Evolutionary conservation across 371 early-diverging fungal genomes (phyloP).

Genomic region (Apophysomyces ossiformis): DNA sequence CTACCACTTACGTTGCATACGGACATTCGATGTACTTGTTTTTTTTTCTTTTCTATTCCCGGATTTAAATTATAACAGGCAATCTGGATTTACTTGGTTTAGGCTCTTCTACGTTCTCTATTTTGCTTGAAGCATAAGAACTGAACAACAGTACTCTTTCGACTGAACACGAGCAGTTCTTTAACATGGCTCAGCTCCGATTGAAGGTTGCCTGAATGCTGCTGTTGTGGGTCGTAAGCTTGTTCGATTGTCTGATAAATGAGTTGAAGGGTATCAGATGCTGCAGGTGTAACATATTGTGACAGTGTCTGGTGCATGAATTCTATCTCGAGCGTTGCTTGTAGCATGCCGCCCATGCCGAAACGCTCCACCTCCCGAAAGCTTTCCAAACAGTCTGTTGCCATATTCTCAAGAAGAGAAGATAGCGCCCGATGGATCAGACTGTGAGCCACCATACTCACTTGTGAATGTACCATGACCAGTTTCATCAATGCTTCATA

Average conservation of each 20-base stretch:
- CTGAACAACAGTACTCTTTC: constrained; percentile 74
- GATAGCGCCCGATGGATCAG: constrained; percentile 80
- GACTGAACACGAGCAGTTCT: constrained; percentile 64
- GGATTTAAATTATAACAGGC: constrained; percentile 1
- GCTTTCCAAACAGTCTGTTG: constrained; percentile 76
- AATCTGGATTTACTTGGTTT: constrained; percentile 6
- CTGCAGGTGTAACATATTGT: constrained; percentile 68
- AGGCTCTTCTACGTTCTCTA: constrained; percentile 44
- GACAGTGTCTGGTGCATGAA: constrained; percentile 81
- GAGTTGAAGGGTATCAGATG: constrained; percentile 64
- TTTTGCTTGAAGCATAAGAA: constrained; percentile 76
- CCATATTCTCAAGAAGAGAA: constrained; percentile 70
- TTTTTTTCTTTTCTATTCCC: constrained; percentile 6
- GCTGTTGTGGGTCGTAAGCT: constrained; percentile 63
- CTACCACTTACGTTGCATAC: constrained; percentile 9
- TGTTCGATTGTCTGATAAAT: constrained; percentile 76
- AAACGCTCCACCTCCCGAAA: constrained; percentile 83
- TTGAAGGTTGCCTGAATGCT: constrained; percentile 56
- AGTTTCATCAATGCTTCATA: constrained; percentile 83
- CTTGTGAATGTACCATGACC: constrained; percentile 92
- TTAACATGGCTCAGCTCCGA: constrained; percentile 68
- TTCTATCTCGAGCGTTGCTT: constrained; percentile 87
- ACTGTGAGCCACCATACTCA: constrained; percentile 76
- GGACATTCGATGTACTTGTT: constrained; percentile 6
- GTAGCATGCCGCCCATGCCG: constrained; percentile 90